Evolutionary conservation across 2,329 filamentous ascomycete genomes (phyloP).

Genomic region (Nectriaceae sp.): DNA sequence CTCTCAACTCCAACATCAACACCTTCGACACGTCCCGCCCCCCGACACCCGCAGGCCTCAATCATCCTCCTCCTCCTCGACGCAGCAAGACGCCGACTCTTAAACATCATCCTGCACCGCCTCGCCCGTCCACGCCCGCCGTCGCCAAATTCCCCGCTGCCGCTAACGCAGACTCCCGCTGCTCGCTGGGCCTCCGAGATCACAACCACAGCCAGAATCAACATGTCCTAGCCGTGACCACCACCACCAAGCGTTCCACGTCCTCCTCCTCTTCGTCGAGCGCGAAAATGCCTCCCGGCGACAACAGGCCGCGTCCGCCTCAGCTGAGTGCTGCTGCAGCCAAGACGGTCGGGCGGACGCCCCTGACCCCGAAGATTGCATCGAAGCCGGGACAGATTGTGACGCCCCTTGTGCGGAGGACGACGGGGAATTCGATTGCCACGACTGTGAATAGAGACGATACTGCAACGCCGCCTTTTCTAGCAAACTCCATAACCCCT

Average conservation of each 20-base stretch:
- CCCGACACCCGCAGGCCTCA: constrained; percentile 12
- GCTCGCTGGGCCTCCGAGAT: constrained; percentile 22
- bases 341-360: constrained; percentile 51
- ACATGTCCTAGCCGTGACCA: constrained; percentile 34
- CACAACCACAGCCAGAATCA: constrained; percentile 19
- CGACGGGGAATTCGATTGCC: constrained; percentile 17
- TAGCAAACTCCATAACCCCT: constrained; percentile 74
- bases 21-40: constrained; percentile 5
- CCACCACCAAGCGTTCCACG: constrained; percentile 16
- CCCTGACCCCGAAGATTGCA: constrained; percentile 59
- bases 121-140: constrained; percentile 15
- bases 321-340: constrained; percentile 64
- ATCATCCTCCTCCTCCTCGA: constrained; percentile 17
- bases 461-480: constrained; percentile 35
- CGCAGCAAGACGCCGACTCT: constrained; percentile 14
- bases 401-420: constrained; percentile 46
- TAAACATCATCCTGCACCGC: constrained; percentile 17
- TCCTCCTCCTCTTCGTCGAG: constrained; percentile 27
- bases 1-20: constrained; percentile 29
- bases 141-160: constrained; percentile 23
- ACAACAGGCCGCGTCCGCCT: constrained; percentile 66
- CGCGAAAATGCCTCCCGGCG: constrained; percentile 48
- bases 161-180: constrained; percentile 18
- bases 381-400: constrained; percentile 32
- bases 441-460: constrained; percentile 18